phyloP scores from a whole-genome alignment of 495 filamentous ascomycete species.

The Pseudevernia furfuracea region DNA sequence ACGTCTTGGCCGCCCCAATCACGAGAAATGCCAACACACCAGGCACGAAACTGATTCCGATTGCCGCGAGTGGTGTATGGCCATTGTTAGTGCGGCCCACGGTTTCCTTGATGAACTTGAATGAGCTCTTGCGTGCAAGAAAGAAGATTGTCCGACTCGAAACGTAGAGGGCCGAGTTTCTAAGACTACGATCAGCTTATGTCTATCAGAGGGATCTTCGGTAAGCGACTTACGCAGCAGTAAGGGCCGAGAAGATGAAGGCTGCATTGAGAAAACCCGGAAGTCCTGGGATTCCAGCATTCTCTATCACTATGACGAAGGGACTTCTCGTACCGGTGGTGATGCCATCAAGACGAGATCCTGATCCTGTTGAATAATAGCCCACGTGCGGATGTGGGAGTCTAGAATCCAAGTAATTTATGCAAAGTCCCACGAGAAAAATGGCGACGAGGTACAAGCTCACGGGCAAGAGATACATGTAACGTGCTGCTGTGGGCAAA shows the following conservation, averaged over 20 bases:
- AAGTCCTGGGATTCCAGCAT: slow-evolving; percentile 24
- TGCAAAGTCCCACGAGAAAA: slow-evolving; percentile 30
- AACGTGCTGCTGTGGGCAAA: slow-evolving; percentile 25
- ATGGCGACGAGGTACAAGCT: slow-evolving; percentile 28
- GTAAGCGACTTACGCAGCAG: slow-evolving; percentile 19
- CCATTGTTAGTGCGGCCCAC: slow-evolving; percentile 36
- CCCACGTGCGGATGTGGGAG: slow-evolving; percentile 28
- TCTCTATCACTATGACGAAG: slow-evolving; percentile 30
- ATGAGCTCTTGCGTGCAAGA: slow-evolving; percentile 28
- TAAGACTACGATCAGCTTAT: slow-evolving; percentile 9
- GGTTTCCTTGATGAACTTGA: slow-evolving; percentile 29
- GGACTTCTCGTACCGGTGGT: slow-evolving; percentile 27
- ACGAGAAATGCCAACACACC: slow-evolving; percentile 29
- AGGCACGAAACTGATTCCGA: slow-evolving; percentile 25
- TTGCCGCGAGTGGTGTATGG: slow-evolving; percentile 37
- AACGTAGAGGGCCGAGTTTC: slow-evolving; percentile 38
- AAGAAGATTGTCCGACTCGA: slow-evolving; percentile 38
- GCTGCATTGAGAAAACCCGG: slow-evolving; percentile 29
- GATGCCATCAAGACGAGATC: slow-evolving; percentile 18
- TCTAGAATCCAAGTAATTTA: slow-evolving; percentile 29
- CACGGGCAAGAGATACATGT: slow-evolving; percentile 29
- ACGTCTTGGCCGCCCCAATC: slow-evolving; percentile 26
- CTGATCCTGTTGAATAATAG: slow-evolving; percentile 17
- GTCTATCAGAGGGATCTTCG: background rate
- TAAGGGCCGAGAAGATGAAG: slow-evolving; percentile 29